Percentiles rank a stretch among this genome's conserved stretches.
phyloP scores from a whole-genome alignment of 108 stramenopile genomes.

The Skeletonema costatum region DNA sequence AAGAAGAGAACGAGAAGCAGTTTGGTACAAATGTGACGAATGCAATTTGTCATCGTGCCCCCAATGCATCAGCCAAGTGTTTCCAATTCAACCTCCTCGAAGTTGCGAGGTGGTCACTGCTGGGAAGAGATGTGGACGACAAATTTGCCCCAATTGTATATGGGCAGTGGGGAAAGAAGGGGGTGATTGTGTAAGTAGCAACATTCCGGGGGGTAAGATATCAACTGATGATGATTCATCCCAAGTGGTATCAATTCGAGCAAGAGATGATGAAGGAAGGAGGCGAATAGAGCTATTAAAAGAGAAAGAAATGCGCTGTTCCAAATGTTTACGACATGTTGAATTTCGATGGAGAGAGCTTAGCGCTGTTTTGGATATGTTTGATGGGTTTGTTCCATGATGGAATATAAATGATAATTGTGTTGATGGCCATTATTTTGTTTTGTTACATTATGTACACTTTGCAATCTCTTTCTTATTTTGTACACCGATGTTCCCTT shows the following conservation, averaged over 20 bases:
- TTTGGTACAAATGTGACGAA: slow-evolving; percentile 41
- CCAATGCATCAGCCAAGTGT: slow-evolving; percentile 26
- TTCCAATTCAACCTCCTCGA: neutral
- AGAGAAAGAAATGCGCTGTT: slow-evolving; percentile 6
- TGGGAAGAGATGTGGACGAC: slow-evolving; percentile 1
- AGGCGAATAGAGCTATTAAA: slow-evolving; percentile 1
- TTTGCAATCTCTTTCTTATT: too few species aligned
- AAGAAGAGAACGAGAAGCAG: neutral
- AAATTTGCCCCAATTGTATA: neutral
- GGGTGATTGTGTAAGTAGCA: neutral
- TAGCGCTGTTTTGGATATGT: neutral
- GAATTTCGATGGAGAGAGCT: slow-evolving; percentile 24
- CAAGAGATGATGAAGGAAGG: neutral
- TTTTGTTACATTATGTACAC: too few species aligned
- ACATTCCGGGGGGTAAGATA: neutral
- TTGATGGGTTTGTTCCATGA: slow-evolving; percentile 16
- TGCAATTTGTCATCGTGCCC: slow-evolving; percentile 35
- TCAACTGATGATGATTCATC: neutral
- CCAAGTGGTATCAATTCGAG: neutral
- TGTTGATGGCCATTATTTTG: too few species aligned
- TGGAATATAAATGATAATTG: neutral
- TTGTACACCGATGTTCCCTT: too few species aligned
- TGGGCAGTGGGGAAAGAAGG: slow-evolving; percentile 10
- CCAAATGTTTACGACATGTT: slow-evolving; percentile 11
- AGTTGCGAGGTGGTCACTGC: slow-evolving; percentile 5